Conservation (phyloP, 805 yeast genomes). For the Yarrowia porcina region DNA sequence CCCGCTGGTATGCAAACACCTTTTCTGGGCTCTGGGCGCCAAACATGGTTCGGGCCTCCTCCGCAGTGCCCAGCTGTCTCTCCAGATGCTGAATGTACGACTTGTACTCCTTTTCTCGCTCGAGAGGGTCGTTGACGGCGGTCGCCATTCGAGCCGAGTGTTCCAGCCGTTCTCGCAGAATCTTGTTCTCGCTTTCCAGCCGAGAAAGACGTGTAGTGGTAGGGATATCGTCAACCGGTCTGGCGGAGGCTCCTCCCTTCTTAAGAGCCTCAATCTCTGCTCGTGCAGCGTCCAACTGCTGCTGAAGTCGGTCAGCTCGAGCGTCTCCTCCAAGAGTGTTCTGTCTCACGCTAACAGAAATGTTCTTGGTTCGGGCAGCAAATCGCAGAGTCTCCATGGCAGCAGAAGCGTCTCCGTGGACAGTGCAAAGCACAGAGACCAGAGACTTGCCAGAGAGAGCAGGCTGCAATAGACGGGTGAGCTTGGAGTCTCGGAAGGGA, state of each 20-base stretch:
- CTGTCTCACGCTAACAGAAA: slow-evolving; percentile 62
- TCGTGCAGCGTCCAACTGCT: slow-evolving; percentile 60
- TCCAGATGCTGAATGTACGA: slow-evolving; percentile 61
- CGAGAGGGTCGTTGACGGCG: slow-evolving; percentile 3
- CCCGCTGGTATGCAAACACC: slow-evolving; percentile 57
- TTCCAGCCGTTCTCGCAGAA: slow-evolving; percentile 63
- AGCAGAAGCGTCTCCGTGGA: slow-evolving; percentile 59
- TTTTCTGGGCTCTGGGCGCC: slow-evolving; percentile 30
- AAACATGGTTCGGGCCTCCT: slow-evolving; percentile 28
- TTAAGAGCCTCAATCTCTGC: slow-evolving; percentile 45
- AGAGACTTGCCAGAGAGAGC: slow-evolving; percentile 84
- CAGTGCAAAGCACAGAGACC: slow-evolving; percentile 82
- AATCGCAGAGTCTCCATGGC: slow-evolving; percentile 84
- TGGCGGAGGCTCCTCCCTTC: slow-evolving; percentile 8
- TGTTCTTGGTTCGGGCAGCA: slow-evolving; percentile 90
- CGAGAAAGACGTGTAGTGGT: slow-evolving; percentile 41
- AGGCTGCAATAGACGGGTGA: slow-evolving; percentile 86
- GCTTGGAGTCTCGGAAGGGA: slow-evolving; percentile 90
- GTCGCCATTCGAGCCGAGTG: slow-evolving; percentile 52
- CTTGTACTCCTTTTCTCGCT: slow-evolving; percentile 39
- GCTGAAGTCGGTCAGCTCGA: slow-evolving; percentile 53
- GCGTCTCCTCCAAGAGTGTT: slow-evolving; percentile 43
- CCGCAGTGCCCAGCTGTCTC: slow-evolving; percentile 44
- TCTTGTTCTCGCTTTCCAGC: slow-evolving; percentile 59
- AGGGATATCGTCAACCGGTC: neutral